phyloP scores from a whole-genome alignment of 2,329 filamentous ascomycete species.

The Stemphylium vesicarium region DNA sequence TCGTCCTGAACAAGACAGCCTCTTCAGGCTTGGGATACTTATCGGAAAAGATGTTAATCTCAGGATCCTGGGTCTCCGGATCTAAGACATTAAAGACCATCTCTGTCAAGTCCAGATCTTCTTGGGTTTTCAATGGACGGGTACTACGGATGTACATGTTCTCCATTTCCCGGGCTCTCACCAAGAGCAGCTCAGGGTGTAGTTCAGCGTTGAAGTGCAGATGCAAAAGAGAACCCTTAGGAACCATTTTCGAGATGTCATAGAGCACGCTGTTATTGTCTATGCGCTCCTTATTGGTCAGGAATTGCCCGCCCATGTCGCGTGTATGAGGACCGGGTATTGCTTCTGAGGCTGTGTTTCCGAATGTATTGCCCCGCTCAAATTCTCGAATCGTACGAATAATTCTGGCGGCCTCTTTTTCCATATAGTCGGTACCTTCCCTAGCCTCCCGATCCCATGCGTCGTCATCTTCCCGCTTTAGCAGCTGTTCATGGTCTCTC shows the following conservation, averaged over 20 bases:
- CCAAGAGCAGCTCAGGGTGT: conserved; percentile 65
- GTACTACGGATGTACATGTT: conserved; percentile 73
- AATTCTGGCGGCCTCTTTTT: conserved; percentile 45
- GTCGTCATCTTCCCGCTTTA: conserved; percentile 37
- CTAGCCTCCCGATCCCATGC: conserved; percentile 49
- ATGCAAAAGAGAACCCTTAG: conserved; percentile 76
- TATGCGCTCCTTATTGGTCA: conserved; percentile 53
- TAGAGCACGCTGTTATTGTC: conserved; percentile 63
- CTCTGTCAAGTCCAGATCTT: conserved; percentile 62
- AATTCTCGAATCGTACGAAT: conserved; percentile 50
- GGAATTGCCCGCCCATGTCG: conserved; percentile 57
- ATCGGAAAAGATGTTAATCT: conserved; percentile 56
- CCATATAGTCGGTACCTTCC: conserved; percentile 4
- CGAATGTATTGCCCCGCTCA: conserved; percentile 51
- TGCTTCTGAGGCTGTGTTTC: conserved; percentile 52
- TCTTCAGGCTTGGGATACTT: conserved; percentile 51
- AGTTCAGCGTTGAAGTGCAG: conserved; percentile 81
- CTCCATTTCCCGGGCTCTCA: conserved; percentile 58
- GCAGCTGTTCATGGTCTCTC: conserved; percentile 27
- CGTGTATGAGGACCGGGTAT: conserved; percentile 35
- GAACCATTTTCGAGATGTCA: conserved; percentile 63
- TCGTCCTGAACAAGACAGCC: conserved; percentile 20
- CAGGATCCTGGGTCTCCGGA: conserved; percentile 29
- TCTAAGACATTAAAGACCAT: conserved; percentile 65
- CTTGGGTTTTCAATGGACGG: conserved; percentile 51